Percentiles rank a stretch among this genome's conserved stretches.
phyloP scores from a whole-genome alignment of 768 basidiomycete species.

The Hygrophorus pudorinus region DNA sequence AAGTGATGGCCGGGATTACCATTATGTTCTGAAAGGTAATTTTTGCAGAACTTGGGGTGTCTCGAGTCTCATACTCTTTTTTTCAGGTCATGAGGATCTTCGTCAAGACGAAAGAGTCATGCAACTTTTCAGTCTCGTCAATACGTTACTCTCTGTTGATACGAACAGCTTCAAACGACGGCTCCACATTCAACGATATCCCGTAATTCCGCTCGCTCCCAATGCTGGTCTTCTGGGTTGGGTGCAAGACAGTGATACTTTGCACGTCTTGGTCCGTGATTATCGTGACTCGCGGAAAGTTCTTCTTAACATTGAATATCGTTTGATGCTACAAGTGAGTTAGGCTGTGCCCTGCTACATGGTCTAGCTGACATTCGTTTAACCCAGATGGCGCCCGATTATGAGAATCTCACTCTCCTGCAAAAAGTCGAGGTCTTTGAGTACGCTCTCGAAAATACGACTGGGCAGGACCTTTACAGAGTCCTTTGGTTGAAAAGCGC shows the following conservation, averaged over 20 bases:
- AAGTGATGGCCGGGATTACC: conserved; percentile 87
- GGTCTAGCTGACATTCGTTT: conserved; percentile 1
- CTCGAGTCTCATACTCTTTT: conserved; percentile 1
- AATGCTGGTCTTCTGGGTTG: conserved; percentile 92
- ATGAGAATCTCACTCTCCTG: conserved; percentile 85
- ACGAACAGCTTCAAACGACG: conserved; percentile 94
- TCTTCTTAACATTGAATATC: conserved; percentile 93
- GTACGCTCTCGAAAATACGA: conserved; percentile 96
- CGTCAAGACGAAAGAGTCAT: conserved; percentile 99
- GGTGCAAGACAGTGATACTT: conserved; percentile 92
- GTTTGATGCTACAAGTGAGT: conserved; percentile 91
- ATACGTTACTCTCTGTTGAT: conserved; percentile 87
- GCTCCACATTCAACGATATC: conserved; percentile 85
- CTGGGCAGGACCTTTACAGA: conserved; percentile 93
- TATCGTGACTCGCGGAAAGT: conserved; percentile 96
- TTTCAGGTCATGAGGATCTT: conserved; percentile 89
- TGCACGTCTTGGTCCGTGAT: conserved; percentile 93
- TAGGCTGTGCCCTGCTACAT: background rate
- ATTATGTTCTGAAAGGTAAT: conserved; percentile 82
- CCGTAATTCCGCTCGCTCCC: conserved; percentile 91
- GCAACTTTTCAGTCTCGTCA: conserved; percentile 97
- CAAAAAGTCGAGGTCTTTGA: conserved; percentile 99
- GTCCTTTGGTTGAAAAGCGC: conserved; percentile 93
- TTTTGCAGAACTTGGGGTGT: background rate
- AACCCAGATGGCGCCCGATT: conserved; percentile 96